Evolutionary conservation across 768 basidiomycete genomes (phyloP), one percentile per base, ranked within the genome.

Genomic region (Pleurotus pulmonarius): DNA sequence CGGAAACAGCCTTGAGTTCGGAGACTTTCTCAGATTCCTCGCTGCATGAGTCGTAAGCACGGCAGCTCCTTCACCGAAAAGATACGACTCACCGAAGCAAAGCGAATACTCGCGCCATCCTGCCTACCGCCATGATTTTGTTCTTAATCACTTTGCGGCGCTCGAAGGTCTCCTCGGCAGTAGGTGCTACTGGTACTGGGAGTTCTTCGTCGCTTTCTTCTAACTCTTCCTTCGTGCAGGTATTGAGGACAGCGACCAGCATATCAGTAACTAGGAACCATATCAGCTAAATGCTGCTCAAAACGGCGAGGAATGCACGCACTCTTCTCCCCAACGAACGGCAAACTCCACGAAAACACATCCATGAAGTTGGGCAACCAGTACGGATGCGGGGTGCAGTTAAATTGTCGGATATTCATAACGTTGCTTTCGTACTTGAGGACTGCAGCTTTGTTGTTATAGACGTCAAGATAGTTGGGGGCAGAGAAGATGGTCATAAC

Each of bases 341-440:
- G 97, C 58, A 99, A 72, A 77, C 89, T 92, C 97, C 97, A 99
- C 0, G 97, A 98, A 68, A 99, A 99, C 20, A 95, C 95, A 64
- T 98, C 96, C 95, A 98, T 98, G 66, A 99, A 99, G 71, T 99
- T 99, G 3, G 97, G 97, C 54, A 99, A 75, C 96, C 96, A 98
- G 69, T 98, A 98, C 6, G 88, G 88, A 64, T 97, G 95, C 11
- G 95, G 94, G 1, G 89, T 91, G 70, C 91, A 94, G 73, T 98
- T 97, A 76, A 97, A 98, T 68, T 98, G 96, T 45, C 94, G 85
- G 64, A 98, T 98, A 71, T 97, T 98, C 87, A 98, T 91, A 55
- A 96, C 94, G 67, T 99, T 99, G 70, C 92, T 94, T 74, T 98
- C 97, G 67, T 98, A 98, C 75, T 98, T 98, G 67, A 99, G 83